Conservation (phyloP, 768 basidiomycete species). For the Tulasnella sp. region DNA sequence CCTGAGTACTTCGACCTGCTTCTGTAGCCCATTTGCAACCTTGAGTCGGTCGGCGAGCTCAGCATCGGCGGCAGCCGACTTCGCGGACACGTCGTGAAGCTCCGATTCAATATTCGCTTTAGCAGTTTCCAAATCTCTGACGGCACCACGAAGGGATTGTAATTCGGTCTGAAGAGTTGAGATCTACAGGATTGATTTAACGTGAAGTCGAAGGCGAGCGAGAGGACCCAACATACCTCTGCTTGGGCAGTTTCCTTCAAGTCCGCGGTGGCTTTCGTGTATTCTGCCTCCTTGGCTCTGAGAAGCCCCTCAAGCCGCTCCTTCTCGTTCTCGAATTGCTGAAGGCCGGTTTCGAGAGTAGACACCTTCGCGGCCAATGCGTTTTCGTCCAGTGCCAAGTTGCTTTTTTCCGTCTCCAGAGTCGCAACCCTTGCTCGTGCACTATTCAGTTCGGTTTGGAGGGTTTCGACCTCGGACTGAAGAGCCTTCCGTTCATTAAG, state of each 20-base stretch:
- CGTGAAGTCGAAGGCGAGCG: not conserved
- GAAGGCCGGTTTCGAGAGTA: constrained; percentile 15
- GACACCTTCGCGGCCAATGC: constrained; percentile 20
- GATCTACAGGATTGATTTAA: not conserved
- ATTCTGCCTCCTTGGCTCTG: constrained; percentile 11
- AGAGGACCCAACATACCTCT: not conserved
- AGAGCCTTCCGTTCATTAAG: not conserved
- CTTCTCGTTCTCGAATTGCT: constrained; percentile 9
- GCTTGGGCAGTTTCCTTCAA: not conserved
- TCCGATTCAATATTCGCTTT: not conserved
- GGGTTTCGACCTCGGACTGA: not conserved
- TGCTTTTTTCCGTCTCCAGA: constrained; percentile 26
- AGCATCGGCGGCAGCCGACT: not conserved
- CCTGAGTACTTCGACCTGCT: not conserved
- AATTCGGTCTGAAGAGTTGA: constrained; percentile 2
- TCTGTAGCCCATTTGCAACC: not conserved
- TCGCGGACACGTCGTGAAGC: not conserved
- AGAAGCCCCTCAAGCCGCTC: not conserved
- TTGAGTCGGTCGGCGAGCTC: not conserved
- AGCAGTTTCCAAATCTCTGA: not conserved
- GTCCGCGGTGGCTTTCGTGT: not conserved
- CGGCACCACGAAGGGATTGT: not conserved
- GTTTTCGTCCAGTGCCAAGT: constrained; percentile 18
- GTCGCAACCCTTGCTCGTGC: not conserved
- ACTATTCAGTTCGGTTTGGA: not conserved